Base-by-base conservation (phyloP, 495 filamentous ascomycete genomes). In the Trichocladium antarcticum region DNA sequence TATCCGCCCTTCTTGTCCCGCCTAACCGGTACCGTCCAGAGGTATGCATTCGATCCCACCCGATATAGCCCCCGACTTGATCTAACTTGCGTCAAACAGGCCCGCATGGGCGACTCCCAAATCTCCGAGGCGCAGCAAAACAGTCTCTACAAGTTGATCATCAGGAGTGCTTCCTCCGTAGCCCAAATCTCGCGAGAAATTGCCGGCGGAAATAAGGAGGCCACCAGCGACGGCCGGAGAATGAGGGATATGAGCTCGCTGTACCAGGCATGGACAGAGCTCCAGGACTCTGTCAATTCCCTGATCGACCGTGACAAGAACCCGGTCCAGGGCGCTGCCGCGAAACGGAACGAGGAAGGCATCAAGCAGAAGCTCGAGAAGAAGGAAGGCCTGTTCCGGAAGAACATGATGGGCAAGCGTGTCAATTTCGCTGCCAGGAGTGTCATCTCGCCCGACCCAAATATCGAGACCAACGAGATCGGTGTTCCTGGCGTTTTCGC, bases 331-430 rank as follows among this genome's bases (percentile, higher is more conserved):
- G 89, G 89, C 8, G 67, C 75, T 4, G 86, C 86, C 7, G 83
- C 74, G 5, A 77, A 76, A 59, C 67, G 74, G 41, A 80, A 82
- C 37, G 80, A 85, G 49, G 82, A 88, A 34, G 93, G 93, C 49
- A 93, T 99, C 65, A 99, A 97, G 68, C 93, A 99, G 60, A 84
- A 87, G 58, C 76, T 99, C 14, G 93, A 99, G 68, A 97, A 97
- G 75, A 99, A 99, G 67, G 93, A 99, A 60, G 93, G 93, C 39
- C 69, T 99, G 40, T 97, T 99, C 73, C 75, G 93, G 56, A 97
- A 90, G 75, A 94, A 99, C 70, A 97, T 99, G 90, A 99, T 99
- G 93, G 93, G 93, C 40, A 99, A 99, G 72, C 85, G 93, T 70
- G 93, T 99, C 65, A 97, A 99, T 67, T 96, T 89, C 63, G 93